phyloP scores from a whole-genome alignment of 2,329 filamentous ascomycete species.

The Fusarium nodosum region DNA sequence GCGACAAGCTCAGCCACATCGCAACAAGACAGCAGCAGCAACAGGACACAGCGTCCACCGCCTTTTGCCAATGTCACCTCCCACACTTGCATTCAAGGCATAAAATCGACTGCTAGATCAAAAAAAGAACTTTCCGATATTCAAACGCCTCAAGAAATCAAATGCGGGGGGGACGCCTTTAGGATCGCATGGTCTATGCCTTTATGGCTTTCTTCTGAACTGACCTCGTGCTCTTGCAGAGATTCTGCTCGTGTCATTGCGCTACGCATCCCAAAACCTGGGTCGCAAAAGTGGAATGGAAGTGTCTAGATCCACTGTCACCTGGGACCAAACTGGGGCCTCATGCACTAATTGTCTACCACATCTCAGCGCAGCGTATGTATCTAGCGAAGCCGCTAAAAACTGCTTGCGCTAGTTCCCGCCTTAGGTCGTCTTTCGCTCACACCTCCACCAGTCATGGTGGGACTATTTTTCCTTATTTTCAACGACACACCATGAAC shows the following conservation, averaged over 20 bases:
- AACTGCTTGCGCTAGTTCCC: slow-evolving; percentile 51
- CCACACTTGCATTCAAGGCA: slow-evolving; percentile 15
- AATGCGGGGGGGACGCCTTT: slow-evolving; percentile 22
- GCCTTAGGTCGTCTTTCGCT: slow-evolving; percentile 34
- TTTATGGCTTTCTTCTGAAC: slow-evolving; percentile 9
- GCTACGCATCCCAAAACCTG: slow-evolving; percentile 21
- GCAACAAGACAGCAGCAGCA: slow-evolving; percentile 10
- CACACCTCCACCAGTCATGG: slow-evolving; percentile 38
- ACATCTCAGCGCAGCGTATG: slow-evolving; percentile 44
- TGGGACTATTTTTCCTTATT: slow-evolving; percentile 47
- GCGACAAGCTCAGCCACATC: slow-evolving; percentile 21
- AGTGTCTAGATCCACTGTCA: slow-evolving; percentile 28
- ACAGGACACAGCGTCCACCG: slow-evolving; percentile 33
- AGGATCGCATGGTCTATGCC: slow-evolving; percentile 21
- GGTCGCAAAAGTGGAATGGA: slow-evolving; percentile 28
- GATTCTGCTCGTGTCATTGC: slow-evolving; percentile 20
- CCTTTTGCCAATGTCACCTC: slow-evolving; percentile 37
- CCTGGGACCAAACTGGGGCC: slow-evolving; percentile 13
- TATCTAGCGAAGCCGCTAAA: slow-evolving; percentile 51
- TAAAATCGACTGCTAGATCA: neutral
- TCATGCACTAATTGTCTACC: slow-evolving; percentile 18
- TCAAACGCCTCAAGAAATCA: neutral
- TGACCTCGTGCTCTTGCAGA: slow-evolving; percentile 29
- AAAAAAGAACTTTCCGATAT: neutral
- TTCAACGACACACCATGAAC: slow-evolving; percentile 51